phyloP scores from a whole-genome alignment of 257 asterid species.

The Gynochthodes officinalis region DNA sequence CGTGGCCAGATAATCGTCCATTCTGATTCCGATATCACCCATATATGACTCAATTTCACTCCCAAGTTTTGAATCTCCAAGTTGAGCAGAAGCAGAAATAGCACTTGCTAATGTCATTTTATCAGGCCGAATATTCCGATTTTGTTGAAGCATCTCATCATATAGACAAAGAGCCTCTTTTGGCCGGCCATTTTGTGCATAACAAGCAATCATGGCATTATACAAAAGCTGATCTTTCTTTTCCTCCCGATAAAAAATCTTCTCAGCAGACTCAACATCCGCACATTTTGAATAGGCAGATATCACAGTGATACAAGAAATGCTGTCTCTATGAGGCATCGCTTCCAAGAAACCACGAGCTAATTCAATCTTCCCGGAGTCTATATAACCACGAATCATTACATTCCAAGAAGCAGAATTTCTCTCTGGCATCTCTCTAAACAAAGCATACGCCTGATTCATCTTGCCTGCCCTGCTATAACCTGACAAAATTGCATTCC shows the following conservation, averaged over 20 bases:
- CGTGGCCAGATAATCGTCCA: conserved; percentile 85
- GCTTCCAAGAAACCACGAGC: conserved; percentile 66
- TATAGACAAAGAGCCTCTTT: conserved; percentile 69
- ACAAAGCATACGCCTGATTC: conserved; percentile 61
- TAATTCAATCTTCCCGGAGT: conserved; percentile 52
- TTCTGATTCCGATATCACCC: conserved; percentile 47
- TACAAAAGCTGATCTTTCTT: conserved; percentile 48
- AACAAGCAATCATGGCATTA: conserved; percentile 83
- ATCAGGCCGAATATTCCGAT: conserved; percentile 48
- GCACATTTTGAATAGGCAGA: conserved; percentile 71
- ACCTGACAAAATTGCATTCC: conserved; percentile 77
- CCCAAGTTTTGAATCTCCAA: conserved; percentile 64
- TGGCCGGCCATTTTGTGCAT: conserved; percentile 60
- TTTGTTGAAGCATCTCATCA: conserved; percentile 56
- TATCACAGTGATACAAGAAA: conserved; percentile 70
- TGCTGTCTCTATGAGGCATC: conserved; percentile 52
- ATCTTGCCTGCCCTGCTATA: conserved; percentile 48
- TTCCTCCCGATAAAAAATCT: conserved; percentile 37
- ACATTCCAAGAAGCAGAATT: conserved; percentile 77
- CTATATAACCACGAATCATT: conserved; percentile 59
- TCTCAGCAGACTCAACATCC: conserved; percentile 57
- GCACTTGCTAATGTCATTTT: conserved; percentile 67
- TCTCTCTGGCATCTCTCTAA: conserved; percentile 62
- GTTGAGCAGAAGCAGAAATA: conserved; percentile 77
- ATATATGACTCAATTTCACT: conserved; percentile 56